phyloP scores from a whole-genome alignment of 2,329 filamentous ascomycete species.

The Diaporthe sp. region DNA sequence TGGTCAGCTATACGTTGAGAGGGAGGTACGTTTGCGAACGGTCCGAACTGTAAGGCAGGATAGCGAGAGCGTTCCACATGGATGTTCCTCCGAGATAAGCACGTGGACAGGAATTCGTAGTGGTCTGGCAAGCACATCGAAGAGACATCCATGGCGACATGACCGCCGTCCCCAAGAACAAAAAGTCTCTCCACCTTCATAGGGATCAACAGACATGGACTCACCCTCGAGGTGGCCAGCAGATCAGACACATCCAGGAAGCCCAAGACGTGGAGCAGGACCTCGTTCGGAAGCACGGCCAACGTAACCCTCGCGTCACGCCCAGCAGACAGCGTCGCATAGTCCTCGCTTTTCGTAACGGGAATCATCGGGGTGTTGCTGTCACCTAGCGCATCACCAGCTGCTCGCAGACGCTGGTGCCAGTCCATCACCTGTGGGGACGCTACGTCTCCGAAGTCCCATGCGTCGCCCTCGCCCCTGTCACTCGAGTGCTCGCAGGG shows the following conservation, averaged over 20 bases:
- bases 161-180: too few species aligned
- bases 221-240: slow-evolving; percentile 67
- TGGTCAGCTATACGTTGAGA: slow-evolving; percentile 14
- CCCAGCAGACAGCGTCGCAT: neutral
- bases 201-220: slow-evolving; percentile 46
- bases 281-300: slow-evolving; percentile 66
- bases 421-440: slow-evolving; percentile 7
- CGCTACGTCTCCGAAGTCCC: neutral
- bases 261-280: slow-evolving; percentile 67
- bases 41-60: neutral
- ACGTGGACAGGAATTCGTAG: neutral
- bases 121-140: too few species aligned
- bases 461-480: neutral
- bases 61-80: neutral
- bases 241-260: slow-evolving; percentile 70
- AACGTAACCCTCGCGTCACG: slow-evolving; percentile 40
- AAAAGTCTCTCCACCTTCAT: neutral
- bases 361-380: neutral
- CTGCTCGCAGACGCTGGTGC: slow-evolving; percentile 12
- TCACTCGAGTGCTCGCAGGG: slow-evolving; percentile 26
- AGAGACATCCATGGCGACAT: neutral
- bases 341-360: neutral
- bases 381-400: neutral
- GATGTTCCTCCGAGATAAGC: neutral
- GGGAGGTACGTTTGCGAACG: too few species aligned